Evolutionary conservation across 805 yeast species (phyloP), one percentile per base, ranked within the genome.

Genomic region (Cyberlindnera mississippiensis): DNA sequence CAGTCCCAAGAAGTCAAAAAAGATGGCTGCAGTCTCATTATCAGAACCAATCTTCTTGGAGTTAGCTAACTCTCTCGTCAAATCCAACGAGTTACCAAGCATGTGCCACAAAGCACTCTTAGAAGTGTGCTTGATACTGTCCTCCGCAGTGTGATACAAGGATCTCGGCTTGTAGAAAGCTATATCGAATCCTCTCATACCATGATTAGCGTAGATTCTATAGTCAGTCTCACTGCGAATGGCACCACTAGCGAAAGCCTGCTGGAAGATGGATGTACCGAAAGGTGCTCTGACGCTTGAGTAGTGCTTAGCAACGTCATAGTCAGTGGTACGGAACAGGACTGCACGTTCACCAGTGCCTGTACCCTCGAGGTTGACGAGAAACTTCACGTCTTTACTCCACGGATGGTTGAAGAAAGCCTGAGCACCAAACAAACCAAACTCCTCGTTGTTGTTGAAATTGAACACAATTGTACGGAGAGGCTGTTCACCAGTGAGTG

Each of bases 371-470:
- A 89, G 66, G 59, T 90, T 90, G 50, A 89, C 69, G 43, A 90
- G 83, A 55, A 74, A 82, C 31, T 67, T 67, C 2, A 84, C 79
- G 13, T 75, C 60, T 30, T 71, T 62, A 17, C 76, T 69, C 91
- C 95, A 85, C 14, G 83, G 80, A 59, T 88, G 95, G 26, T 72
- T 59, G 40, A 85, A 63, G 52, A 87, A 88, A 0, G 83, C 74
- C 34, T 72, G 71, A 0, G 96, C 95, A 4, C 97, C 97, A 41
- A 80, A 65, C 24, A 90, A 68, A 0, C 95, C 96, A 61, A 86
- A 83, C 56, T 89, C 97, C 60, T 89, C 97, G 58, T 88, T 76
- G 59, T 89, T 85, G 63, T 90, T 90, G 66, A 90, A 85, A 61
- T 90, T 89, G 64, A 90, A 80, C 6, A 89, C 69, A 12, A 90